Percentiles rank a stretch among this genome's conserved stretches.
Conservation (phyloP, 352 stramenopile genomes). For the Phytophthora quininea region DNA sequence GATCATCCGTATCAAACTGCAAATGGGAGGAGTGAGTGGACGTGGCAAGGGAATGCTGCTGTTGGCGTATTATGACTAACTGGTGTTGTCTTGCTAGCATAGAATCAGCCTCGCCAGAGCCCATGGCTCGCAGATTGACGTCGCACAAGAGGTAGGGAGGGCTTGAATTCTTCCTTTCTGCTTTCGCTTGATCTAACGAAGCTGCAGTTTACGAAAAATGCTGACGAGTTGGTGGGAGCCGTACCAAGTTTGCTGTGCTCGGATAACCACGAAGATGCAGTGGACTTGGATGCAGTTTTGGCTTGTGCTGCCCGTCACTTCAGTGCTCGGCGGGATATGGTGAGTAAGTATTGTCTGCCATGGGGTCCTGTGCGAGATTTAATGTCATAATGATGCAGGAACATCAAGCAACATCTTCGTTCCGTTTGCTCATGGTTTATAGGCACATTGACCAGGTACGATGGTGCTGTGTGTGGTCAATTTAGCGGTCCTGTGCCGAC, state of each 20-base stretch:
- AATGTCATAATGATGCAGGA: slow-evolving; percentile 19
- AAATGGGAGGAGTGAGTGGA: slow-evolving; percentile 48
- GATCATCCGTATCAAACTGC: slow-evolving; percentile 53
- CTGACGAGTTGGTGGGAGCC: slow-evolving; percentile 22
- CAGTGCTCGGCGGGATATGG: slow-evolving; percentile 26
- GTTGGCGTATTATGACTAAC: neutral
- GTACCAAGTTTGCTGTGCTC: slow-evolving; percentile 23
- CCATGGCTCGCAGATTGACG: slow-evolving; percentile 24
- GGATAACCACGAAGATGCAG: slow-evolving; percentile 8
- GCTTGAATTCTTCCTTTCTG: neutral
- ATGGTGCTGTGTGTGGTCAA: neutral
- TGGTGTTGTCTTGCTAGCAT: slow-evolving; percentile 28
- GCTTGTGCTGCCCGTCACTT: slow-evolving; percentile 41
- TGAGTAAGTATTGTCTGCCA: slow-evolving; percentile 1
- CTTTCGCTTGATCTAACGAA: neutral
- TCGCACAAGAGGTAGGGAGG: slow-evolving; percentile 43
- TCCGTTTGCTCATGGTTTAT: slow-evolving; percentile 39
- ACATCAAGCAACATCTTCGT: slow-evolving; percentile 19
- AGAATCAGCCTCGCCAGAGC: slow-evolving; percentile 42
- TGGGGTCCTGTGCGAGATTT: neutral
- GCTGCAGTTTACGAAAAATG: neutral
- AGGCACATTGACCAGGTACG: slow-evolving; percentile 41
- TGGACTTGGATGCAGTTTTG: slow-evolving; percentile 45
- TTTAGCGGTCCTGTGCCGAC: neutral
- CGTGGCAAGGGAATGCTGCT: slow-evolving; percentile 1